Evolutionary conservation across 176 grass and related monocot species (phyloP).

Genomic region (Saccharum officinarum): DNA sequence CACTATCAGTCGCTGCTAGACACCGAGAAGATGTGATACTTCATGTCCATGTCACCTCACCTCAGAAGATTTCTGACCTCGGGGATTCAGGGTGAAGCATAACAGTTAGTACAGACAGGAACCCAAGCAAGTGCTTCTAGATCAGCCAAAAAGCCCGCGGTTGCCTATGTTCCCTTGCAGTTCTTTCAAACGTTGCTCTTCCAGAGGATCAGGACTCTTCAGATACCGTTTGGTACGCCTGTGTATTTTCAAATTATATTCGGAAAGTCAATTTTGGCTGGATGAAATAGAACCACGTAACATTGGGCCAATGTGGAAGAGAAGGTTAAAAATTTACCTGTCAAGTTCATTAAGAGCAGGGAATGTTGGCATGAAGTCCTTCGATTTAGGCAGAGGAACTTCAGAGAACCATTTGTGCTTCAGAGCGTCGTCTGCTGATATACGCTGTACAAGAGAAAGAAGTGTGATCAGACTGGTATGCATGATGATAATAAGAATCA

Average conservation of each 20-base stretch:
- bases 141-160: constrained; percentile 57
- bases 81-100: constrained; percentile 30
- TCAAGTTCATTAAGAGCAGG: constrained; percentile 92
- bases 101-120: constrained; percentile 22
- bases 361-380: constrained; percentile 99
- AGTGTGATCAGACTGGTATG: constrained; percentile 22
- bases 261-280: not conserved
- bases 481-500: constrained; percentile 14
- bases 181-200: constrained; percentile 67
- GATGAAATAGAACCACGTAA: not conserved
- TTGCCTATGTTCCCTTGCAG: constrained; percentile 58
- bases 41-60: constrained; percentile 73
- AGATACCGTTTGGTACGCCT: constrained; percentile 56
- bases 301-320: not conserved
- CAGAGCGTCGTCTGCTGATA: constrained; percentile 88
- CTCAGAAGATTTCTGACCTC: constrained; percentile 46
- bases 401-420: constrained; percentile 88
- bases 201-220: constrained; percentile 80
- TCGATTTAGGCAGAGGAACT: constrained; percentile 96
- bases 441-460: constrained; percentile 52
- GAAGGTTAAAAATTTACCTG: constrained; percentile 47
- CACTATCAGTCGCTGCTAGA: constrained; percentile 61
- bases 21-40: constrained; percentile 53
- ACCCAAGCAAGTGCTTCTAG: constrained; percentile 20
- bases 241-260: constrained; percentile 30